phyloP scores from a whole-genome alignment of 805 yeast species.

The Nakazawaea wickerhamii region DNA sequence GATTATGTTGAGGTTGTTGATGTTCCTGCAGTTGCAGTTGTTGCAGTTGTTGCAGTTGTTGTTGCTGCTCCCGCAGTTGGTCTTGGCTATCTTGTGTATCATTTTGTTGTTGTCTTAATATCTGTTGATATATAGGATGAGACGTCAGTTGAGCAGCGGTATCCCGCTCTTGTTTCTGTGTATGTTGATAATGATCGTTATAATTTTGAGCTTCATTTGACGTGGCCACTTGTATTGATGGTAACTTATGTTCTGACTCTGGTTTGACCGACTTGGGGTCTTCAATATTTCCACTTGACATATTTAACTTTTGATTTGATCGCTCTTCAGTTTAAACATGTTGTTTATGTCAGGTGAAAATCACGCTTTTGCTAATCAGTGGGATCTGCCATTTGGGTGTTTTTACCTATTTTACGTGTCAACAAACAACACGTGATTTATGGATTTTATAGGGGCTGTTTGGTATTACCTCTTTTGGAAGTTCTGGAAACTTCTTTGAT shows the following conservation, averaged over 20 bases:
- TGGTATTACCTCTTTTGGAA: not conserved
- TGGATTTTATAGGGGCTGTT: slow-evolving; percentile 6
- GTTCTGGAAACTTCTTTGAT: not conserved
- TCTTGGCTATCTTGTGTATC: slow-evolving; percentile 1
- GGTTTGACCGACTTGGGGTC: slow-evolving; percentile 3
- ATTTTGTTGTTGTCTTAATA: slow-evolving; percentile 3
- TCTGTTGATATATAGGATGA: slow-evolving; percentile 4
- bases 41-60: slow-evolving; percentile 6
- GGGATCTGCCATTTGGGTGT: too few relatives aligned
- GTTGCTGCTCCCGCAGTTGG: slow-evolving; percentile 4
- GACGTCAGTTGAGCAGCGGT: not conserved
- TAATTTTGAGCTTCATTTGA: not conserved
- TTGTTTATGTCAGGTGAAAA: slow-evolving; percentile 13
- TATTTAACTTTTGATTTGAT: not conserved
- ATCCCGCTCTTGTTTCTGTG: not conserved
- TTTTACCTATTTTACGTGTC: not conserved
- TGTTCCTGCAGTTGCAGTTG: slow-evolving; percentile 3
- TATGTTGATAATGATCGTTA: not conserved
- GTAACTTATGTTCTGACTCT: not conserved
- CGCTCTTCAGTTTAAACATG: not conserved
- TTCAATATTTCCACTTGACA: slow-evolving; percentile 6
- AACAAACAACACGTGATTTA: too few relatives aligned
- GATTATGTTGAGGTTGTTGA: slow-evolving; percentile 8
- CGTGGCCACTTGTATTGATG: too few relatives aligned
- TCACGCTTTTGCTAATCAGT: slow-evolving; percentile 13